Conservation (phyloP, 176 grass and related monocot species). For the Bonia amplexicaulis region DNA sequence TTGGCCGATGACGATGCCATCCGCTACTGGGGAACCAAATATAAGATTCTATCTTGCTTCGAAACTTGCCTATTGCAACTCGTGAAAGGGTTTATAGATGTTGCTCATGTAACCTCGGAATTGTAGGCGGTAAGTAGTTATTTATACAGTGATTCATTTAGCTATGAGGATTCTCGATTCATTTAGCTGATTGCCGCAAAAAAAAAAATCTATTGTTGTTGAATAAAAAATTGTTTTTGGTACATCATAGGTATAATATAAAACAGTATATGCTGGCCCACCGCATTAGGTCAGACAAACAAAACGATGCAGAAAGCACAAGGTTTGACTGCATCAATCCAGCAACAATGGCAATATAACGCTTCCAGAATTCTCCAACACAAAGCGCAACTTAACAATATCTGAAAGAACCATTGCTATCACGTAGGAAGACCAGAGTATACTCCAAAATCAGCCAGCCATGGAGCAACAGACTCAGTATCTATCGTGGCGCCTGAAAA, state of each 20-base stretch:
- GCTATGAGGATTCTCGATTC: background rate
- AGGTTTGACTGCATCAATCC: background rate
- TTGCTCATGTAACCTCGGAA: background rate
- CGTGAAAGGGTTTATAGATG: background rate
- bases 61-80: background rate
- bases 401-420: background rate
- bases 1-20: too few relatives aligned
- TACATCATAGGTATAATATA: background rate
- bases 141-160: background rate
- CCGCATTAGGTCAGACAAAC: background rate
- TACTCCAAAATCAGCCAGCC: background rate
- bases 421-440: constrained; percentile 7
- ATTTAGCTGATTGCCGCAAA: background rate
- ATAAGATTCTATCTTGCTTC: background rate
- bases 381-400: background rate
- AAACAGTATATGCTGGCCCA: constrained; percentile 4
- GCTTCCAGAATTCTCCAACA: background rate
- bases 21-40: background rate
- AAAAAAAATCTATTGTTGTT: background rate
- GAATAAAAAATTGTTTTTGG: background rate
- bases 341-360: background rate
- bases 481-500: constrained; percentile 43
- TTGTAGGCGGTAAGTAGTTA: background rate
- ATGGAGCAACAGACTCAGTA: constrained; percentile 23
- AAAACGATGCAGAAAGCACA: background rate